Percentiles rank a stretch among this genome's conserved stretches.
phyloP scores from a whole-genome alignment of 2,329 filamentous ascomycete species.

The Zymoseptoria tritici region DNA sequence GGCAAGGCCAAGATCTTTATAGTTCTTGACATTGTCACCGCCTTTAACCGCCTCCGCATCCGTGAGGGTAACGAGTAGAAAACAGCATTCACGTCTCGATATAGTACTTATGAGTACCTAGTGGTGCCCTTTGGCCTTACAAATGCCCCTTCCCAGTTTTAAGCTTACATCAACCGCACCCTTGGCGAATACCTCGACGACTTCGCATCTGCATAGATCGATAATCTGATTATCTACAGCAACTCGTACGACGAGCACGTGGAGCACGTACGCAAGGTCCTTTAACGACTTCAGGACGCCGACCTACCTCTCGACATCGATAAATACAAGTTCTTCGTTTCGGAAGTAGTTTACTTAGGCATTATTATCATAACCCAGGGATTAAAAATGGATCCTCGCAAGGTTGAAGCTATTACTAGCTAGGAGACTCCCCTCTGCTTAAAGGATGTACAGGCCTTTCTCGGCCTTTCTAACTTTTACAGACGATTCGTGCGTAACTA shows the following conservation, averaged over 20 bases:
- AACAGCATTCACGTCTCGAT: conserved; percentile 15
- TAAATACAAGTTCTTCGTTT: conserved; percentile 10
- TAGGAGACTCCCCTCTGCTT: background rate
- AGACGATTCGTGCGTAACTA: background rate
- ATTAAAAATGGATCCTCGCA: background rate
- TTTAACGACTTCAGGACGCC: conserved; percentile 15
- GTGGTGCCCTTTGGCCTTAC: conserved; percentile 23
- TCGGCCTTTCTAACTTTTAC: conserved; percentile 2
- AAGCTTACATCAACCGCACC: conserved; percentile 24
- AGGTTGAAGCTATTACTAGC: background rate
- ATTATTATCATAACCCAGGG: conserved; percentile 12
- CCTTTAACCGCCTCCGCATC: conserved; percentile 19
- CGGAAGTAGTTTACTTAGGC: conserved; percentile 24
- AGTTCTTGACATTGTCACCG: too few relatives aligned
- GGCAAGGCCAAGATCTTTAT: conserved; percentile 14
- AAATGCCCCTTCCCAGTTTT: conserved; percentile 16
- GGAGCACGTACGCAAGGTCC: conserved; percentile 21
- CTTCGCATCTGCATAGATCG: conserved; percentile 18
- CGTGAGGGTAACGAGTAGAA: background rate
- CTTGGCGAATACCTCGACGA: conserved; percentile 21
- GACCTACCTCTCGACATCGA: conserved; percentile 8
- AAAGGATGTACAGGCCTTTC: conserved; percentile 1
- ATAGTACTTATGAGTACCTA: conserved; percentile 19
- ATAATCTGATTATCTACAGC: conserved; percentile 27
- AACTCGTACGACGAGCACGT: conserved; percentile 21